Conservation (phyloP, 441 rosid species). For the Melastoma candidum region DNA sequence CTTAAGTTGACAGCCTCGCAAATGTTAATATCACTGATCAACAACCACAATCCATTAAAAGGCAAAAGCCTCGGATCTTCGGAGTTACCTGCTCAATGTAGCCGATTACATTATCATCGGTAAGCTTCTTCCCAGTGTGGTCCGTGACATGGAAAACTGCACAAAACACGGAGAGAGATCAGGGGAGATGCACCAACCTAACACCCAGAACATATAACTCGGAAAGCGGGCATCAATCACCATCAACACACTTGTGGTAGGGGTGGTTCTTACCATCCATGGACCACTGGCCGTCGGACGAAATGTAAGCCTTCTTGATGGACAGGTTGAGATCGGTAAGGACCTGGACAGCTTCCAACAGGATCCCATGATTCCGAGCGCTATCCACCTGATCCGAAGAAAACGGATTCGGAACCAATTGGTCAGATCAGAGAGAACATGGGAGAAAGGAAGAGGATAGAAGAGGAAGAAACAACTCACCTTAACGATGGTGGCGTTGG, state of each 20-base stretch:
- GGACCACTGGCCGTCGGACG: slow-evolving; percentile 82
- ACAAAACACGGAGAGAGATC: slow-evolving; percentile 4
- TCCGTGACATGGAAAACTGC: slow-evolving; percentile 95
- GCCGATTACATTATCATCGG: slow-evolving; percentile 64
- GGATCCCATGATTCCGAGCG: slow-evolving; percentile 65
- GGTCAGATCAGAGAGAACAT: slow-evolving; percentile 5
- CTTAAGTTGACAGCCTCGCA: background rate
- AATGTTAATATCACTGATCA: too few relatives aligned
- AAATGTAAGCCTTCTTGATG: slow-evolving; percentile 79
- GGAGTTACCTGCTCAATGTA: slow-evolving; percentile 71
- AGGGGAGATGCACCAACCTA: background rate
- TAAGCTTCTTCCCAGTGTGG: slow-evolving; percentile 63
- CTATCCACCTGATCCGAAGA: slow-evolving; percentile 56
- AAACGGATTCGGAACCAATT: background rate
- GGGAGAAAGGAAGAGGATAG: slow-evolving; percentile 9
- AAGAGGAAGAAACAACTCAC: slow-evolving; percentile 24
- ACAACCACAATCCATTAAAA: too few relatives aligned
- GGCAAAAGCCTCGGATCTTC: too few relatives aligned
- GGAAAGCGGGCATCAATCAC: too few relatives aligned
- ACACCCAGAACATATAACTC: background rate
- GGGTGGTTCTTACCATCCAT: slow-evolving; percentile 63
- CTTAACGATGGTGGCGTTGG: slow-evolving; percentile 76
- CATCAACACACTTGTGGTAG: background rate
- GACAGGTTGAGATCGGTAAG: slow-evolving; percentile 23
- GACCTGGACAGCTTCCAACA: slow-evolving; percentile 77